Conservation (phyloP, 768 basidiomycete genomes). For the Lentinus tigrinus region DNA sequence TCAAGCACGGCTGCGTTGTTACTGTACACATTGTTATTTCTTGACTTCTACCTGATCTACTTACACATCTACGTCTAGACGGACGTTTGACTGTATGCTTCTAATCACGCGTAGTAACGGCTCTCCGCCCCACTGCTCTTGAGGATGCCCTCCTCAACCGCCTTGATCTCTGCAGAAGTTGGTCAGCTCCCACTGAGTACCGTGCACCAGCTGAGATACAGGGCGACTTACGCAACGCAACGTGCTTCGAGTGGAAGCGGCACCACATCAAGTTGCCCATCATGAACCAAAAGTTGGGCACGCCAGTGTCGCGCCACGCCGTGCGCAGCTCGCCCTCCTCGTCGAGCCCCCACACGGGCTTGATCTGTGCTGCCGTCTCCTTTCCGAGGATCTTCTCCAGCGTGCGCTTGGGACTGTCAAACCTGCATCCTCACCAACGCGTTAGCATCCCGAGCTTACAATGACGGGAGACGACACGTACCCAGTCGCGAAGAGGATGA, state of each 20-base stretch:
- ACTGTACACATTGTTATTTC: too few relatives aligned
- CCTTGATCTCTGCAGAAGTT: constrained; percentile 63
- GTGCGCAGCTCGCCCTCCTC: constrained; percentile 61
- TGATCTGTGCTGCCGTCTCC: constrained; percentile 43
- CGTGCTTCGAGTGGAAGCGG: constrained; percentile 66
- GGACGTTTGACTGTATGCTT: not conserved
- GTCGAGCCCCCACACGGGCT: constrained; percentile 65
- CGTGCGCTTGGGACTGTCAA: constrained; percentile 42
- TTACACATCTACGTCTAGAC: too few relatives aligned
- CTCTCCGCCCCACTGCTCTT: not conserved
- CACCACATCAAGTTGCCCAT: constrained; percentile 61
- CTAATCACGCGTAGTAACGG: not conserved
- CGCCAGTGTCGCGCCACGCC: constrained; percentile 48
- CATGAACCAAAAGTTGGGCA: constrained; percentile 56
- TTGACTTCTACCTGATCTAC: too few relatives aligned
- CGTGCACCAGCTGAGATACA: not conserved
- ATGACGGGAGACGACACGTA: constrained; percentile 19
- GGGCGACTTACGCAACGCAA: constrained; percentile 57
- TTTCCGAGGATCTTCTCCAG: constrained; percentile 46
- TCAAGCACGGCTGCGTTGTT: too few relatives aligned
- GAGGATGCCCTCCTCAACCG: constrained; percentile 52
- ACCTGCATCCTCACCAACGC: constrained; percentile 29
- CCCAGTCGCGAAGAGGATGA: constrained; percentile 50
- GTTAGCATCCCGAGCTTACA: not conserved
- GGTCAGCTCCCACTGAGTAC: not conserved